These are phyloP conservation scores for Hypericum androsaemum DNA, from an alignment of 345 rosid genomes.

Conservation along the genomic window DNA sequence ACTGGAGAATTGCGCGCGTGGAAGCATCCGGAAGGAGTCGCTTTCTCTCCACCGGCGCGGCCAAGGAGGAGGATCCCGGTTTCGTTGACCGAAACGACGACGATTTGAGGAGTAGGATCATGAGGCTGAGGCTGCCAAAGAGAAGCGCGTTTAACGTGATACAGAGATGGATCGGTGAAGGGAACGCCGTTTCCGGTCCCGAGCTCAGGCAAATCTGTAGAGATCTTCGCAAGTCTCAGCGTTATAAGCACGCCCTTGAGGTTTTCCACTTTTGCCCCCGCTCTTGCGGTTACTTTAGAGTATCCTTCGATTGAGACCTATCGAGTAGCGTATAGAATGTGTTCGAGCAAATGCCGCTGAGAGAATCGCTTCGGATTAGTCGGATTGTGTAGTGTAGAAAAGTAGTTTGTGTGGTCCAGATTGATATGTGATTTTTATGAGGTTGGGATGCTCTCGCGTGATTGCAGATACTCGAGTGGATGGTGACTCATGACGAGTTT, in stretches of 20 bases:
- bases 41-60: too few relatives aligned
- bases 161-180: conserved; percentile 74
- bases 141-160: conserved; percentile 66
- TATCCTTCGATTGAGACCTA: neutral
- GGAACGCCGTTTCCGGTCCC: conserved; percentile 38
- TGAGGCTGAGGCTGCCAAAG: conserved; percentile 72
- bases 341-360: too few relatives aligned
- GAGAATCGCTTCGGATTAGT: too few relatives aligned
- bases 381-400: too few relatives aligned
- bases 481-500: conserved; percentile 36
- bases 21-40: too few relatives aligned
- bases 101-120: conserved; percentile 60
- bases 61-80: too few relatives aligned
- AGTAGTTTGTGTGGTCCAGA: too few relatives aligned
- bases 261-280: conserved; percentile 17
- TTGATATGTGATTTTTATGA: too few relatives aligned
- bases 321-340: conserved; percentile 12
- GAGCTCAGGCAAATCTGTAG: conserved; percentile 70
- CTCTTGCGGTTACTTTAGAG: neutral
- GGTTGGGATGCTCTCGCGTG: too few relatives aligned
- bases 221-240: conserved; percentile 67
- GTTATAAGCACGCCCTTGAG: conserved; percentile 95
- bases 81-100: conserved; percentile 3
- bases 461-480: too few relatives aligned
- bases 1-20: too few relatives aligned